Evolutionary conservation across 1,139 yeast genomes (phyloP), one percentile per base, ranked within the genome.

Genomic region (Saccharomyces hybrid): DNA sequence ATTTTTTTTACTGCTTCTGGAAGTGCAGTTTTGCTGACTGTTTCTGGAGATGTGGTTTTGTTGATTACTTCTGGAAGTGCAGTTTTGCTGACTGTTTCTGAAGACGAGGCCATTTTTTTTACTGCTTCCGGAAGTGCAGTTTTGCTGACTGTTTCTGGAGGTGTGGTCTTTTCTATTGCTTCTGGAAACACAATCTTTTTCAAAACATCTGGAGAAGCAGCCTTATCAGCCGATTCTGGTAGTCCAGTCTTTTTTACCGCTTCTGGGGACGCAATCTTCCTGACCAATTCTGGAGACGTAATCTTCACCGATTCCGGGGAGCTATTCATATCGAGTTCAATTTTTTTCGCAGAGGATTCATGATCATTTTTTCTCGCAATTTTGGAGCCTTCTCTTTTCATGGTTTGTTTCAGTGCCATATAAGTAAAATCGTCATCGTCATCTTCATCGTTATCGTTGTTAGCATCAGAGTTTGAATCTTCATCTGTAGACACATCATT

Each of bases 341-440:
- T 19, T 11, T 16, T 38, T 8, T 21, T 46, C 5, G 31, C 48
- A 46, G 48, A 28, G 9, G 19, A 16, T 16, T 38, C 19, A 12
- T 11, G 19, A 4, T 38, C 24, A 16, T 9, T 38, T 9, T 38
- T 38, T 27, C 16, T 34, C 29, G 21, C 42, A 14, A 4, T 21
- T 49, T 42, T 32, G 4, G 11, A 14, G 42, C 47, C 55, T 14
- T 54, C 55, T 24, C 27, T 50, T 44, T 55, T 55, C 58, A 55
- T 57, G 14, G 27, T 54, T 24, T 57, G 19, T 47, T 54, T 59
- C 42, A 59, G 42, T 7, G 55, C 55, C 49, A 56, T 55, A 46
- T 56, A 59, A 3, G 60, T 56, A 12, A 52, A 34, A 31, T 58
- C 60, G 12, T 57, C 59, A 44, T 57, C 60, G 29, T 52, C 52